These are phyloP conservation scores for Candida tropicalis DNA, from an alignment of 1,139 yeast genomes.

Conservation along the genomic window DNA sequence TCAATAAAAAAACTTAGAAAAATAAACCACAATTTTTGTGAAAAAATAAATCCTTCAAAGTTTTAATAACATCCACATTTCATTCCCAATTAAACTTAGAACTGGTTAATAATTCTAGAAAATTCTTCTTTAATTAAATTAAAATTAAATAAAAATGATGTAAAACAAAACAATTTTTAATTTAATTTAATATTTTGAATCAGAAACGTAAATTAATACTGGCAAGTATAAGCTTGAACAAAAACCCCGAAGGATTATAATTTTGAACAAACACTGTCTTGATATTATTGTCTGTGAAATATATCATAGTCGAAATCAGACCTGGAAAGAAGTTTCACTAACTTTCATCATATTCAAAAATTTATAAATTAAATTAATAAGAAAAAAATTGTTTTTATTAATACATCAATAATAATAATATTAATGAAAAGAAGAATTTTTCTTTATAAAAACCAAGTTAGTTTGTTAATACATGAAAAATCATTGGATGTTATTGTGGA, in stretches of 20 bases:
- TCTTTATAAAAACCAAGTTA: too few relatives aligned
- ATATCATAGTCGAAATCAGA: slow-evolving; percentile 76
- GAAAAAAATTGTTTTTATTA: not conserved
- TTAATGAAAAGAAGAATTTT: too few relatives aligned
- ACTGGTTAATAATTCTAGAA: too few relatives aligned
- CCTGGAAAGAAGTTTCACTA: slow-evolving; percentile 75
- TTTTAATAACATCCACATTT: not conserved
- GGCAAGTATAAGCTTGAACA: slow-evolving; percentile 75
- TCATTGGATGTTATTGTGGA: not conserved
- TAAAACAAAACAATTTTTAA: too few relatives aligned
- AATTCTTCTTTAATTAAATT: too few relatives aligned
- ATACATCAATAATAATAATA: too few relatives aligned
- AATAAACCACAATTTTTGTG: too few relatives aligned
- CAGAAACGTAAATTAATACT: slow-evolving; percentile 71
- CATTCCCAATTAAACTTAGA: too few relatives aligned
- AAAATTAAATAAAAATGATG: too few relatives aligned
- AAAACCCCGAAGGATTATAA: slow-evolving; percentile 9
- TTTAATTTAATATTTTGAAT: slow-evolving; percentile 31
- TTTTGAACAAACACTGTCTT: slow-evolving; percentile 48
- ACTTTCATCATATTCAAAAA: slow-evolving; percentile 49
- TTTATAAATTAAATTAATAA: not conserved
- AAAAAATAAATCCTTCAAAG: too few relatives aligned
- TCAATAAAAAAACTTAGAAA: too few relatives aligned
- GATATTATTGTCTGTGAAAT: slow-evolving; percentile 59
- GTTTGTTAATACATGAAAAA: too few relatives aligned